phyloP scores from a whole-genome alignment of 768 basidiomycete genomes.

The Lactarius vividus region DNA sequence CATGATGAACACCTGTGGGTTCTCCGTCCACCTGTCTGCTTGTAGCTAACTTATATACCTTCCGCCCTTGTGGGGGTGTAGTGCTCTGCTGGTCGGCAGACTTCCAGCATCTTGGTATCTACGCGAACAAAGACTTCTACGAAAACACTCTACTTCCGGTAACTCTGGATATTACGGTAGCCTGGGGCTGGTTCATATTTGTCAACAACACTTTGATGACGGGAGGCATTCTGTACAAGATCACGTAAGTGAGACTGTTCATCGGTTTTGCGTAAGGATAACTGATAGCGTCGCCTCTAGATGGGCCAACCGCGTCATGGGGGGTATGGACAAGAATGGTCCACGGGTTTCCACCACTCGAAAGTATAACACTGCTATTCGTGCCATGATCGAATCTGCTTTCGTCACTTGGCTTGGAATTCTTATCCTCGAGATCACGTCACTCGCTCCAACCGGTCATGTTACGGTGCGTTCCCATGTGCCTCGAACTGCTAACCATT shows the following conservation, averaged over 20 bases:
- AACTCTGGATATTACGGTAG: slow-evolving; percentile 28
- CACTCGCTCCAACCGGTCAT: slow-evolving; percentile 29
- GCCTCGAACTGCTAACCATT: not conserved
- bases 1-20: slow-evolving; percentile 27
- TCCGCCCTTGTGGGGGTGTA: slow-evolving; percentile 1
- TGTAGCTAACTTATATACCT: not conserved
- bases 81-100: slow-evolving; percentile 30
- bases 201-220: slow-evolving; percentile 29
- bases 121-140: slow-evolving; percentile 23
- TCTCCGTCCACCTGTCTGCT: not conserved
- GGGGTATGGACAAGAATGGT: not conserved
- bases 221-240: slow-evolving; percentile 28
- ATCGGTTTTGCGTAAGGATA: not conserved
- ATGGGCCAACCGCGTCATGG: not conserved
- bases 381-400: slow-evolving; percentile 30
- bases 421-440: slow-evolving; percentile 28
- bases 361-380: slow-evolving; percentile 18
- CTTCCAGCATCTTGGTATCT: slow-evolving; percentile 26
- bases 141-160: slow-evolving; percentile 23
- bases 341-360: not conserved
- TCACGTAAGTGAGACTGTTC: slow-evolving; percentile 24
- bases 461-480: slow-evolving; percentile 21
- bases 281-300: not conserved
- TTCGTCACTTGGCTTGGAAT: slow-evolving; percentile 32
- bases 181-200: slow-evolving; percentile 33